These are phyloP conservation scores for Fistulinella cinereoalba DNA, from an alignment of 1,284 basidiomycete genomes.

Conservation along the genomic window DNA sequence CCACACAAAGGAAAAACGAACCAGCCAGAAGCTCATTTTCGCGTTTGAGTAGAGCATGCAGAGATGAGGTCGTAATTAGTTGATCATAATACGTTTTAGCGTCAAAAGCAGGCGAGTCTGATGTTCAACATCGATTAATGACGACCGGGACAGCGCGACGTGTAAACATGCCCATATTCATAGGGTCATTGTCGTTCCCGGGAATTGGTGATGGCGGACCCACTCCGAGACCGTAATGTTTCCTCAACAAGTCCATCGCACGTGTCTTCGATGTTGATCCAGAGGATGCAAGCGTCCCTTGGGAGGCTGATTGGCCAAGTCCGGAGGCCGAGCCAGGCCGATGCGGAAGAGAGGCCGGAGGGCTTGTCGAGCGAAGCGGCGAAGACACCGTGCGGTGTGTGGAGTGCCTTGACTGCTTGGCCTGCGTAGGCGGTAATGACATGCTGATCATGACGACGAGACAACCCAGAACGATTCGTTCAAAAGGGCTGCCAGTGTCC, in stretches of 20 bases:
- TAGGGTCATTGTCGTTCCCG: slow-evolving; percentile 62
- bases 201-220: slow-evolving; percentile 61
- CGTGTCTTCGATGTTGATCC: slow-evolving; percentile 47
- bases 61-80: slow-evolving; percentile 73
- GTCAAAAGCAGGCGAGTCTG: slow-evolving; percentile 80
- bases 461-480: neutral
- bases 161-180: slow-evolving; percentile 62
- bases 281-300: slow-evolving; percentile 16
- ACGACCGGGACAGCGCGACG: neutral
- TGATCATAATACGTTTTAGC: slow-evolving; percentile 82
- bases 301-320: slow-evolving; percentile 18
- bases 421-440: slow-evolving; percentile 8
- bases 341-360: slow-evolving; percentile 17
- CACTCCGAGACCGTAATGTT: slow-evolving; percentile 79
- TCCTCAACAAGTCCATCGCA: slow-evolving; percentile 75
- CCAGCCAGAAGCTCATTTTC: slow-evolving; percentile 78
- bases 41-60: slow-evolving; percentile 67
- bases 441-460: slow-evolving; percentile 4
- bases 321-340: slow-evolving; percentile 15
- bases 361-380: slow-evolving; percentile 26
- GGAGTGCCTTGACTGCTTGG: slow-evolving; percentile 21
- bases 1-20: slow-evolving; percentile 22
- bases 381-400: slow-evolving; percentile 23
- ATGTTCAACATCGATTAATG: slow-evolving; percentile 10
- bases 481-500: too few relatives aligned